Conservation (phyloP, 2,329 filamentous ascomycete genomes). For the Colletotrichum sp. region DNA sequence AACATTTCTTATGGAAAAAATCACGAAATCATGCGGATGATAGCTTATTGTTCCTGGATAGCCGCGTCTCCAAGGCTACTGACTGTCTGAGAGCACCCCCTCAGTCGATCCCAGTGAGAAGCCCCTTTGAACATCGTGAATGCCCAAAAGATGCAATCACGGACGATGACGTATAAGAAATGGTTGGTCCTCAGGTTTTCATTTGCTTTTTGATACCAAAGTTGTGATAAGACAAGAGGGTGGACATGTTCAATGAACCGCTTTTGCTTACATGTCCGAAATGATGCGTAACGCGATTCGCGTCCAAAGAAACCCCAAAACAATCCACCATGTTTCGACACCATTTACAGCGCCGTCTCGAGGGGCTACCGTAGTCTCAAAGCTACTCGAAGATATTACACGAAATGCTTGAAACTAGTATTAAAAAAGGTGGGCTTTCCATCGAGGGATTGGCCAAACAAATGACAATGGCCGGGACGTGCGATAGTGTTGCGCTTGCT, state of each 20-base stretch:
- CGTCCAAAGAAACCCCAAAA: not conserved
- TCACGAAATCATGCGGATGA: not conserved
- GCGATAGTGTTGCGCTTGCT: not conserved
- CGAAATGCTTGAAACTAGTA: not conserved
- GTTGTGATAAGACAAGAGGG: not conserved
- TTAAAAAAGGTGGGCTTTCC: not conserved
- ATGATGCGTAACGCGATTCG: not conserved
- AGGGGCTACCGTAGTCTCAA: not conserved
- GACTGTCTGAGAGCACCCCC: not conserved
- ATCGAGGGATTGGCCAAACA: not conserved
- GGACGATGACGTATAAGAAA: not conserved
- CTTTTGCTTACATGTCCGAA: not conserved
- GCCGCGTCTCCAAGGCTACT: not conserved
- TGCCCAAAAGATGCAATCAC: not conserved
- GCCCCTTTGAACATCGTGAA: not conserved
- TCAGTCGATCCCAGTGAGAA: not conserved
- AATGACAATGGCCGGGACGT: not conserved
- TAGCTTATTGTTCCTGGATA: not conserved
- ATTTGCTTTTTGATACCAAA: not conserved
- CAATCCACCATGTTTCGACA: not conserved
- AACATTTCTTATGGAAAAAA: not conserved
- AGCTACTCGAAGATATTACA: not conserved
- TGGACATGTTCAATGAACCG: not conserved
- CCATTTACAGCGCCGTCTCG: not conserved
- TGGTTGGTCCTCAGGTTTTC: not conserved